Percentiles rank a stretch among this genome's conserved stretches.
Conservation (phyloP, 257 asterid species). For the Solanum rostratum region DNA sequence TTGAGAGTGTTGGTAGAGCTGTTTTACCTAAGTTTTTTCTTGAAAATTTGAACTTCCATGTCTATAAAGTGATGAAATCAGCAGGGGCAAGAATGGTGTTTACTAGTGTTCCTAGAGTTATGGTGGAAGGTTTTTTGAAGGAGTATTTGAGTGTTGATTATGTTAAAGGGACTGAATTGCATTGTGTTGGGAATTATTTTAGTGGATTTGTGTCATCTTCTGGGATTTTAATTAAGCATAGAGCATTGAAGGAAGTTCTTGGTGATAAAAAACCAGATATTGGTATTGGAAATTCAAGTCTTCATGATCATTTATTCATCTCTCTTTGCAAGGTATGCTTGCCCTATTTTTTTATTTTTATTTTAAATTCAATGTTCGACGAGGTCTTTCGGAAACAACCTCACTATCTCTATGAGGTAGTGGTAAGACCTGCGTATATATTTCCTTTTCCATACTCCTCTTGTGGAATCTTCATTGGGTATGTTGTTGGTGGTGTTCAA, state of each 20-base stretch:
- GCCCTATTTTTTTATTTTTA: too few species aligned
- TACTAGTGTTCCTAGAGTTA: slow-evolving; percentile 62
- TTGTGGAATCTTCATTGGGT: too few species aligned
- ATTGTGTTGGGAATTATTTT: slow-evolving; percentile 35
- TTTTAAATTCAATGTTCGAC: neutral
- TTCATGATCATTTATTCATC: slow-evolving; percentile 45
- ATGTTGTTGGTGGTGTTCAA: too few species aligned
- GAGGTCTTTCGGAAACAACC: too few species aligned
- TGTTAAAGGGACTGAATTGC: slow-evolving; percentile 70
- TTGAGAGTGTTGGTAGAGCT: slow-evolving; percentile 55
- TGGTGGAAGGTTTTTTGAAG: slow-evolving; percentile 71
- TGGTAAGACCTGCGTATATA: too few species aligned
- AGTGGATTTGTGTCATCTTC: slow-evolving; percentile 40
- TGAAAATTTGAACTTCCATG: slow-evolving; percentile 44
- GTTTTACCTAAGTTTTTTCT: slow-evolving; percentile 81
- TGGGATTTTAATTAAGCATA: slow-evolving; percentile 54
- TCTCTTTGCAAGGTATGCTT: slow-evolving; percentile 69
- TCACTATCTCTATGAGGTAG: too few species aligned
- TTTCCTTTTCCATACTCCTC: too few species aligned
- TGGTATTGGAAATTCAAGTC: slow-evolving; percentile 47
- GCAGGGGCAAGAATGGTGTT: slow-evolving; percentile 34
- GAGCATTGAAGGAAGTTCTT: slow-evolving; percentile 46
- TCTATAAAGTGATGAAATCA: slow-evolving; percentile 33
- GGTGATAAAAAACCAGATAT: slow-evolving; percentile 53
- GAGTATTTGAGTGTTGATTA: slow-evolving; percentile 53